These are phyloP conservation scores for Brassica cretica DNA, from an alignment of 345 rosid genomes.

Conservation along the genomic window DNA sequence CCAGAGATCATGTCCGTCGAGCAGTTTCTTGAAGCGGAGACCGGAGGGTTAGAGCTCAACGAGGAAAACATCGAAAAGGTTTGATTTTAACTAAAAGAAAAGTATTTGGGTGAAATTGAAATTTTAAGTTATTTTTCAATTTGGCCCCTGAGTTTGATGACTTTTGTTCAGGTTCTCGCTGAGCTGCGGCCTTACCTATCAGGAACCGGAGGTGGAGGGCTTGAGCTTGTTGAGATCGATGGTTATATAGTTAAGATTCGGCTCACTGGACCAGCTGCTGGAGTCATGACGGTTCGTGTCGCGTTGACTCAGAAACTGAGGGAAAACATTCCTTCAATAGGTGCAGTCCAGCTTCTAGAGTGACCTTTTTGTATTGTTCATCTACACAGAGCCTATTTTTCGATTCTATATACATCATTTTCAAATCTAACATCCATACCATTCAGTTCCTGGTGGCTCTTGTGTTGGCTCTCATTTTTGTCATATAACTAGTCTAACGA, in stretches of 20 bases:
- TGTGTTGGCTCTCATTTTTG: background rate
- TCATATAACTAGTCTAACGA: background rate
- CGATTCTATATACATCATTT: background rate
- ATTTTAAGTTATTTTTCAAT: background rate
- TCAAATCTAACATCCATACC: background rate
- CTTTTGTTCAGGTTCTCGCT: slow-evolving; percentile 57
- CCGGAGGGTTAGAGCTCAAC: slow-evolving; percentile 71
- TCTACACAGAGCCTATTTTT: slow-evolving; percentile 16
- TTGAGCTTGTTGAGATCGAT: slow-evolving; percentile 70
- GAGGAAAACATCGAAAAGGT: slow-evolving; percentile 85
- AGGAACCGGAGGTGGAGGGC: slow-evolving; percentile 86
- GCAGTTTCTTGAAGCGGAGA: slow-evolving; percentile 80
- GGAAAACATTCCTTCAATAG: slow-evolving; percentile 78
- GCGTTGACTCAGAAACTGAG: slow-evolving; percentile 86
- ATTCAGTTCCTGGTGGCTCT: background rate
- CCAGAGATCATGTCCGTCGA: slow-evolving; percentile 88
- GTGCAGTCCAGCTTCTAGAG: slow-evolving; percentile 78
- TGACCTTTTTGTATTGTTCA: slow-evolving; percentile 27
- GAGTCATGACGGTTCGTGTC: slow-evolving; percentile 88
- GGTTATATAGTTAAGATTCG: slow-evolving; percentile 66
- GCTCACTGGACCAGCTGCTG: slow-evolving; percentile 88
- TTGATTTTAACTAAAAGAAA: background rate
- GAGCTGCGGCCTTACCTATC: slow-evolving; percentile 88
- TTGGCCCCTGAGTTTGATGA: background rate
- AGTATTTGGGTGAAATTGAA: background rate